A percentile compares a stretch with the other conserved stretches of the same genome.
Conservation (phyloP, 106 monocot genomes). For the Acanthochlamys bracteata region DNA sequence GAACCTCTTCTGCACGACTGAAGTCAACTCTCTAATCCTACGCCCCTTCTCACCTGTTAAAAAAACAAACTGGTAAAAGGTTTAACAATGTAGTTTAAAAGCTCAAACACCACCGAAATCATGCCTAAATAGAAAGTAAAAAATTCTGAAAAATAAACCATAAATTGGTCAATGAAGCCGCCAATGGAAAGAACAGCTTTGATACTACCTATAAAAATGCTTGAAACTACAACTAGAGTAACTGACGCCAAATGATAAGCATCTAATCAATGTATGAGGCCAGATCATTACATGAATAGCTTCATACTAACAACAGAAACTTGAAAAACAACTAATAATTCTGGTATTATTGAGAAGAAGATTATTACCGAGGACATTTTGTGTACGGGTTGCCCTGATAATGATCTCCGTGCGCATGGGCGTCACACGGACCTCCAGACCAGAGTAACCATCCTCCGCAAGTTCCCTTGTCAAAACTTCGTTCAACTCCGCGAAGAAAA, state of each 20-base stretch:
- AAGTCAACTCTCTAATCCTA: constrained; percentile 16
- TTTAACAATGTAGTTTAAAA: too few species aligned
- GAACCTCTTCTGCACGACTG: constrained; percentile 11
- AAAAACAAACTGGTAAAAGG: background rate
- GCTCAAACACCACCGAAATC: too few species aligned
- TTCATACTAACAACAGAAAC: too few species aligned
- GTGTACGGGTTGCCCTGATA: constrained; percentile 11
- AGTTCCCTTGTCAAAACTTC: constrained; percentile 9
- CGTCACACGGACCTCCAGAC: constrained; percentile 15
- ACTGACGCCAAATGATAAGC: too few species aligned
- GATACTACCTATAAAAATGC: too few species aligned
- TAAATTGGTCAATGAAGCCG: too few species aligned
- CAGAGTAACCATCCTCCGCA: constrained; percentile 12
- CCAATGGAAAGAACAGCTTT: too few species aligned
- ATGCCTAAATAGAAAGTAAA: background rate
- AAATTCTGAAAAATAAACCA: too few species aligned
- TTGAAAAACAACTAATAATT: too few species aligned
- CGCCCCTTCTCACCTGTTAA: constrained; percentile 6
- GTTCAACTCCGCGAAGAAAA: constrained; percentile 11
- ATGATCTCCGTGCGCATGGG: constrained; percentile 17
- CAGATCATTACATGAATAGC: too few species aligned
- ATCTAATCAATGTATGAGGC: too few species aligned
- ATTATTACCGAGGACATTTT: constrained; percentile 11
- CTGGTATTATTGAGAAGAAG: background rate
- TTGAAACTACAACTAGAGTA: too few species aligned